Base-by-base conservation (phyloP, 2,329 filamentous ascomycete genomes). In the Sarocladiaceae sp. region DNA sequence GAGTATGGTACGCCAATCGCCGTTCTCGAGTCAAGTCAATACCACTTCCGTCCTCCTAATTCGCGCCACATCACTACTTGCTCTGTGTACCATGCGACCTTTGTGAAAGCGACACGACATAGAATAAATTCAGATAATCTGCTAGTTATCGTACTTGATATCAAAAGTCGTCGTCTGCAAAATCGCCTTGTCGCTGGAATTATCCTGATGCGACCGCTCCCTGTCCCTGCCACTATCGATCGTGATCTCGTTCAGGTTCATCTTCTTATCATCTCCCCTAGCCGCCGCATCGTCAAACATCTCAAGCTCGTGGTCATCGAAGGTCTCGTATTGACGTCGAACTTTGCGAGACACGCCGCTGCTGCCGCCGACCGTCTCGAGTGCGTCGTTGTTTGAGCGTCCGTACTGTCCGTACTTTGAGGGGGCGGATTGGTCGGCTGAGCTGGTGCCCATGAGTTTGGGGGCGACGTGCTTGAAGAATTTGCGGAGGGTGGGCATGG, bases 401-500 rank as follows among this genome's bases (percentile, higher is more conserved):
- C 46, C 46, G 25, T 49, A 17, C 7, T 12, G 15, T 7, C 46
- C 46, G 46, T 49, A 49, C 20, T 49, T 33, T 7, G 52, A 54
- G 3, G 40, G 15, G 31, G 39, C 33, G 7, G 35, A 51, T 25
- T 54, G 52, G 23, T 35, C 33, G 15, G 47, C 48, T n/a, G 36
- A 49, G 18, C n/a, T n/a, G n/a, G n/a, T n/a, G n/a, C 58, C 59
- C 28, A 66, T 58, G 11, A 65, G 31, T 22, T 49, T 57, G 1
- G 66, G 67, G 18, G 64, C 60, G 13, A 68, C 57, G 54, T 68
- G 63, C 23, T 60, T 59, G 51, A 68, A 62, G 57, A 71, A 71
- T 37, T 63, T 65, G 25, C 66, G 65, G 7, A 70, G 50, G 1
- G 69, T 71, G 1, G 69, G 67, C 53, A 71, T 65, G 47, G 67